Evolutionary conservation across 1,284 basidiomycete species (phyloP).

Genomic region (Vanrija sp.): DNA sequence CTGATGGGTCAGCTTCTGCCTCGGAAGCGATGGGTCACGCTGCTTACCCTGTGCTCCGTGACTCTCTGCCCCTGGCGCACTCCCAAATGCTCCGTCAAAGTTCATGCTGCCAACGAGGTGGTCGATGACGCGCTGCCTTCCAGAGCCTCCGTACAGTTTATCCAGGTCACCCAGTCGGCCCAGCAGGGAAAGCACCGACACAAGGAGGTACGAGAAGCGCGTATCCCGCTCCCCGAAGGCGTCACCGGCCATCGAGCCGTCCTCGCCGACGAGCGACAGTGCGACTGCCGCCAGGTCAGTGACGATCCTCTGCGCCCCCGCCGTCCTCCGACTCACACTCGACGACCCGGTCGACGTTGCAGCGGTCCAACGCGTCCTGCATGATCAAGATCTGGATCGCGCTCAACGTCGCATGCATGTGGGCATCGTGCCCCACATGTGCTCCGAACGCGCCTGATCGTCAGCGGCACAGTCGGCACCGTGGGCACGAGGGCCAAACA

Average conservation of each 20-base stretch:
- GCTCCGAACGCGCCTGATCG: conserved; percentile 79
- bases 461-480: not conserved
- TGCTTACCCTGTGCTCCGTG: conserved; percentile 81
- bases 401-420: conserved; percentile 79
- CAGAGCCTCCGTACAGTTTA: conserved; percentile 52
- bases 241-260: conserved; percentile 88
- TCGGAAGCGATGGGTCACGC: not conserved
- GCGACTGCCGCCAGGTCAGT: conserved; percentile 59
- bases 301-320: not conserved
- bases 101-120: conserved; percentile 80
- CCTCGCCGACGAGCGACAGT: conserved; percentile 69
- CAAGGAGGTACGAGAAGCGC: conserved; percentile 82
- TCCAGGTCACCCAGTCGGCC: conserved; percentile 59
- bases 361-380: conserved; percentile 70
- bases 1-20: conserved; percentile 50
- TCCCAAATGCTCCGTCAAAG: conserved; percentile 94
- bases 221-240: conserved; percentile 86
- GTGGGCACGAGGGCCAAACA: not conserved
- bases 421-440: conserved; percentile 88
- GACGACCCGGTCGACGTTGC: conserved; percentile 66
- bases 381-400: conserved; percentile 89
- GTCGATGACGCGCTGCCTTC: conserved; percentile 60
- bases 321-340: conserved; percentile 59
- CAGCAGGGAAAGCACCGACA: conserved; percentile 76
- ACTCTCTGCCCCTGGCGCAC: conserved; percentile 76